Percentiles rank a stretch among this genome's conserved stretches.
Conservation (phyloP, 2,329 filamentous ascomycete species). For the Cryphonectria naterciae region DNA sequence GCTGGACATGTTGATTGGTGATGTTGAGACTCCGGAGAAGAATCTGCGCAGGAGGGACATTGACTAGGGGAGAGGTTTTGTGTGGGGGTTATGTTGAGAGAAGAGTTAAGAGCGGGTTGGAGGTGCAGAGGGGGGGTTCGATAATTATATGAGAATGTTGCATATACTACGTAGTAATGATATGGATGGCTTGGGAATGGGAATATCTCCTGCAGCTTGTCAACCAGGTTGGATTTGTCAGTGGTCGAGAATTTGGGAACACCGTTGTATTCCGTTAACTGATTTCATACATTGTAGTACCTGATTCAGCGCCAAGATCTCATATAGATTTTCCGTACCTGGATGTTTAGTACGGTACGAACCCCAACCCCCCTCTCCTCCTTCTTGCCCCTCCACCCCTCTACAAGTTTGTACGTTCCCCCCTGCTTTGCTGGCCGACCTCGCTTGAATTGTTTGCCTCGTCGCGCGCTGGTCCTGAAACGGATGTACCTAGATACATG, state of each 20-base stretch:
- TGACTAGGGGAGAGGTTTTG: slow-evolving; percentile 33
- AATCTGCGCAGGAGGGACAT: slow-evolving; percentile 74
- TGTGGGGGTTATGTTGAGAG: slow-evolving; percentile 27
- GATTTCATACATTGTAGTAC: background rate
- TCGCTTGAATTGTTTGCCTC: background rate
- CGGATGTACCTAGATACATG: background rate
- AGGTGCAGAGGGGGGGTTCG: background rate
- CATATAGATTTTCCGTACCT: background rate
- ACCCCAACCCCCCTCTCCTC: background rate
- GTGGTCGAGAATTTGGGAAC: background rate
- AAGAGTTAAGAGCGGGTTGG: background rate
- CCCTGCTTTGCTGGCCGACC: background rate
- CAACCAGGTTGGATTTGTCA: background rate
- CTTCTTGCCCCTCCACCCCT: background rate
- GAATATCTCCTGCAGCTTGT: background rate
- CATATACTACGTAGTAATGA: background rate
- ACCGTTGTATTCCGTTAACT: background rate
- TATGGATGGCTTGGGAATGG: background rate
- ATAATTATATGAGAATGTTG: background rate
- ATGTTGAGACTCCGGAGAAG: slow-evolving; percentile 59
- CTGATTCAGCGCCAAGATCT: background rate
- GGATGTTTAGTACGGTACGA: background rate
- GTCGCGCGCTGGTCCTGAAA: background rate
- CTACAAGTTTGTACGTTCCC: no score
- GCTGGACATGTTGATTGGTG: slow-evolving; percentile 75